Conservation (phyloP, 768 basidiomycete species). For the Mycena capillaripes region DNA sequence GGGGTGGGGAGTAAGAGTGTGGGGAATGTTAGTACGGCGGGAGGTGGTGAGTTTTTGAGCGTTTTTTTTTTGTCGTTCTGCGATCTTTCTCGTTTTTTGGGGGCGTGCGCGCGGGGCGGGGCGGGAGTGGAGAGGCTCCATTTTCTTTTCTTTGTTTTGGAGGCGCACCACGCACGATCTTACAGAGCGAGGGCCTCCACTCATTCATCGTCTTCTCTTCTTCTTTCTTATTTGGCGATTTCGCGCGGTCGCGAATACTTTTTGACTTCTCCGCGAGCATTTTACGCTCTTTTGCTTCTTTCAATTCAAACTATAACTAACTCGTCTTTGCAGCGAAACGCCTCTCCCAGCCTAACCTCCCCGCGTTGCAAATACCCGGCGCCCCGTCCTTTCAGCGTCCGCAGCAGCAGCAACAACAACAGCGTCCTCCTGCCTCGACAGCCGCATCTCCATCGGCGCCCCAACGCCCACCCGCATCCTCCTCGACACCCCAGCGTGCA, state of each 20-base stretch:
- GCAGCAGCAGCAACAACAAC: too few species aligned
- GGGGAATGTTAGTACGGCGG: neutral
- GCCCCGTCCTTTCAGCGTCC: too few species aligned
- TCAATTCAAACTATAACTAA: neutral
- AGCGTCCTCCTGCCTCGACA: too few species aligned
- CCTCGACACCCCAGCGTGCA: neutral
- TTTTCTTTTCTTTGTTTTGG: too few species aligned
- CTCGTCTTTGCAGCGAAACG: neutral
- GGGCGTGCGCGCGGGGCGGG: too few species aligned
- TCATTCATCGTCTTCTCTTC: too few species aligned
- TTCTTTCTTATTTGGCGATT: neutral
- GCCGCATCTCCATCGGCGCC: too few species aligned
- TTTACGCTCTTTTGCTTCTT: neutral
- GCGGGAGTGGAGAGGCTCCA: too few species aligned
- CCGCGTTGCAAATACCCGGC: neutral
- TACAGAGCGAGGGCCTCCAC: too few species aligned
- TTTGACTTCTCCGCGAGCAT: neutral
- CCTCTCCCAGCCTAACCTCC: conserved; percentile 10
- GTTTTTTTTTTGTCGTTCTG: neutral
- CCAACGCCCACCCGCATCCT: neutral
- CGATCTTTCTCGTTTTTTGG: too few species aligned
- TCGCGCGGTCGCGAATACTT: too few species aligned
- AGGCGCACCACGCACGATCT: too few species aligned
- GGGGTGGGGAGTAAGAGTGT: conserved; percentile 3
- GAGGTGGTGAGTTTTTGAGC: neutral